phyloP scores from a whole-genome alignment of 2,329 filamentous ascomycete genomes.

The Geosmithia morbida region DNA sequence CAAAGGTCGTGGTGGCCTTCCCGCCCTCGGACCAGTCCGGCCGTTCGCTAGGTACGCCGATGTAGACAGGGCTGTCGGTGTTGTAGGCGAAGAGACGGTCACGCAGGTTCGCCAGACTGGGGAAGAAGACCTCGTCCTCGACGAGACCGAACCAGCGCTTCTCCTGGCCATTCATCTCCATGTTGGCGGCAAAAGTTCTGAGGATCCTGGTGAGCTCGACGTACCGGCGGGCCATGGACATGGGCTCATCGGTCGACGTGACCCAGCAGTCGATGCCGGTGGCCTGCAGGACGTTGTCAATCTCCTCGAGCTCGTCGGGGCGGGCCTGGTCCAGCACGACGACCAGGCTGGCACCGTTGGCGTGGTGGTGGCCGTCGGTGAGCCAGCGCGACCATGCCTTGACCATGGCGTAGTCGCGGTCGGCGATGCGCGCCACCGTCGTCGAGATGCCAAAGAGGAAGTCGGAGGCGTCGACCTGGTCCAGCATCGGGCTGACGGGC shows the following conservation, averaged over 20 bases:
- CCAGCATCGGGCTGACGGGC: conserved; percentile 12
- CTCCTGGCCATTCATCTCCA: conserved; percentile 17
- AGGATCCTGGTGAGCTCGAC: conserved; percentile 21
- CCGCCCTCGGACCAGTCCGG: conserved; percentile 24
- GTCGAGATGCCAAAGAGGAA: conserved; percentile 29
- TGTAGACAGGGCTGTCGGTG: conserved; percentile 16
- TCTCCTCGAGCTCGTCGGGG: conserved; percentile 14
- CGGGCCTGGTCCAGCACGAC: conserved; percentile 24
- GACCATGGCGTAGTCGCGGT: conserved; percentile 21
- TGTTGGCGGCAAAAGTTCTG: conserved; percentile 14
- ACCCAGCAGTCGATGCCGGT: conserved; percentile 25
- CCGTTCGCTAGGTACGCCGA: conserved; percentile 28
- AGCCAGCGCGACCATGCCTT: conserved; percentile 30
- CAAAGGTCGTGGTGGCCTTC: conserved; percentile 23
- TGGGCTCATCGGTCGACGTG: conserved; percentile 13
- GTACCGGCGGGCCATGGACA: conserved; percentile 19
- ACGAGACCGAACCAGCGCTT: conserved; percentile 28
- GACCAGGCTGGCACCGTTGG: conserved; percentile 27
- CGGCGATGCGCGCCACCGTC: conserved; percentile 22
- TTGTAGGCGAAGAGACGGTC: conserved; percentile 20
- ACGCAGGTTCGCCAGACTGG: conserved; percentile 22
- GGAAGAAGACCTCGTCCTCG: conserved; percentile 32
- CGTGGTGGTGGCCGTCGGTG: conserved; percentile 21
- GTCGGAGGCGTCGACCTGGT: conserved; percentile 21
- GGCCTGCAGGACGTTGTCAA: conserved; percentile 15